These are phyloP conservation scores for Tetratostichococcus sp. DNA, from an alignment of 139 green algal species.

Conservation along the genomic window DNA sequence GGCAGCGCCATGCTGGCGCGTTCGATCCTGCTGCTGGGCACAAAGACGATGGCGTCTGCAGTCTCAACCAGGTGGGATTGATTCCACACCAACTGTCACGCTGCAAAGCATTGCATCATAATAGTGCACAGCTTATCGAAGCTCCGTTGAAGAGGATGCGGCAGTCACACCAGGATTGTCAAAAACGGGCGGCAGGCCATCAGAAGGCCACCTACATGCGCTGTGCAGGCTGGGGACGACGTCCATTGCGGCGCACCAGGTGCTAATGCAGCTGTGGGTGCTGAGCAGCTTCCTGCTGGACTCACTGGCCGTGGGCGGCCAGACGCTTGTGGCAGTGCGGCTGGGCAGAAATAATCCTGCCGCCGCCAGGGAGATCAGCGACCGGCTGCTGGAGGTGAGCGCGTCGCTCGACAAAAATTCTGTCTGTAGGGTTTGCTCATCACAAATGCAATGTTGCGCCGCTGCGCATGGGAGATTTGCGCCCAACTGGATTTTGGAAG, in stretches of 20 bases:
- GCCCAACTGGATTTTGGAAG: too few relatives aligned
- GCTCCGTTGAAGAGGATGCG: too few relatives aligned
- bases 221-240: slow-evolving; percentile 41
- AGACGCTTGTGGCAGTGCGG: slow-evolving; percentile 60
- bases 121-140: too few relatives aligned
- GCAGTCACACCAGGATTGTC: too few relatives aligned
- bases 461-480: too few relatives aligned
- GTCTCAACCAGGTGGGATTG: slow-evolving; percentile 35
- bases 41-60: slow-evolving; percentile 63
- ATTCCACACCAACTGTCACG: too few relatives aligned
- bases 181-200: too few relatives aligned
- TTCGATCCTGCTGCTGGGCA: slow-evolving; percentile 58
- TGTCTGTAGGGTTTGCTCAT: too few relatives aligned
- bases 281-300: slow-evolving; percentile 60
- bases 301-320: slow-evolving; percentile 64
- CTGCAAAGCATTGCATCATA: too few relatives aligned
- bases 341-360: slow-evolving; percentile 21
- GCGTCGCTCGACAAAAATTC: too few relatives aligned
- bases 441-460: too few relatives aligned
- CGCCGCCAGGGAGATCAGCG: slow-evolving; percentile 34
- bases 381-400: slow-evolving; percentile 38
- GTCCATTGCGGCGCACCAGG: slow-evolving; percentile 60
- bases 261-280: slow-evolving; percentile 71
- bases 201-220: too few relatives aligned
- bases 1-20: slow-evolving; percentile 62